Evolutionary conservation across 2,329 filamentous ascomycete species (phyloP), one percentile per base, ranked within the genome.

Genomic region (Bipolaris sorokiniana): DNA sequence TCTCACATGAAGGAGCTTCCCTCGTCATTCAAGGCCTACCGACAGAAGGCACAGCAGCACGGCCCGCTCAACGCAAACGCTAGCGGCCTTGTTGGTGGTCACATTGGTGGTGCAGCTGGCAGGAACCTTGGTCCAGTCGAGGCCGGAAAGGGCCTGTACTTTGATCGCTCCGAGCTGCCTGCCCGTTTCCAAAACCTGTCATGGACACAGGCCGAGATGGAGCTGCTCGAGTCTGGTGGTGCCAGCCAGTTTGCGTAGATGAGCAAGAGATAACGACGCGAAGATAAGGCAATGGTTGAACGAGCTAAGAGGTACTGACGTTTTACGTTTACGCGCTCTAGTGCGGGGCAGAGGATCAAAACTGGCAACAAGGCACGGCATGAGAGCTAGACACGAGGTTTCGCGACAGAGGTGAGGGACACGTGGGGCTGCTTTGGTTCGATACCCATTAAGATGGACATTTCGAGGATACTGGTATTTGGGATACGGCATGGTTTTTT

Each of bases 221-320:
- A 98, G 78, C 93, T 92, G 20, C 86, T 99, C 72, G 92, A 97
- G 86, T 95, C 91, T 54, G 95, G 93, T 53, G 95, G 95, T 55
- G 95, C 94, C 33, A 89, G 85, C 71, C 69, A 87, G 65, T 83
- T 81, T 67, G 82, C 79, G 61, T 86, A 72, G 73, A 67, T 56
- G 48, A 40, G 26, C 5, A 44, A 49, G 20, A 48, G 7, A 59
- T 54, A 42, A 59, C 22, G 54, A 52, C 46, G 51, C 56, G 38
- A 66, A 38, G 53, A 64, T 26, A 45, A 51, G 36, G 49, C 38
- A 46, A 56, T 47, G 58, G 61, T 46, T 56, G 59, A 55, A 59
- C 52, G 61, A 59, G 36, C 61, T 51, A 60, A 57, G 57, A 56
- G 50, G 45, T 20, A 54, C 48, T 46, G 59, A 31, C 68, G 56